Evolutionary conservation across 768 basidiomycete species (phyloP).

Genomic region (Trametes gibbosa): DNA sequence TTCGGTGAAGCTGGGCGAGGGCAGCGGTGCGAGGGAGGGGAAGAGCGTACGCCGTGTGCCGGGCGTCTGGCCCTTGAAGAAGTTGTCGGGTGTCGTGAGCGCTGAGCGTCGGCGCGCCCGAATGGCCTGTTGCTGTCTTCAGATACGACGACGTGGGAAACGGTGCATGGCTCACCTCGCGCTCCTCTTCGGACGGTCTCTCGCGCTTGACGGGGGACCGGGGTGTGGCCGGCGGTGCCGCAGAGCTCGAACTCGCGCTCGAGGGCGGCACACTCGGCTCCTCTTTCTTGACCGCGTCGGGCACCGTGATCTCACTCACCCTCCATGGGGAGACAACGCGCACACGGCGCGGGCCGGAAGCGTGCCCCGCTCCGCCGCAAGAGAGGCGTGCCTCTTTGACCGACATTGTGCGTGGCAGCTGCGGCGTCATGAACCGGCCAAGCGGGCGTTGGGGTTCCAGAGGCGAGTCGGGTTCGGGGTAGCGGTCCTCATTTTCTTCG

Average conservation of each 20-base stretch:
- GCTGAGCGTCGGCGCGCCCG: conserved; percentile 62
- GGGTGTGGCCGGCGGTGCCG: conserved; percentile 6
- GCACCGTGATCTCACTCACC: conserved; percentile 53
- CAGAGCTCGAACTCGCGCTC: neutral
- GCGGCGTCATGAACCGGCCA: conserved; percentile 59
- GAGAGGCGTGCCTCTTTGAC: conserved; percentile 33
- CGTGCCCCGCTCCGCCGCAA: conserved; percentile 35
- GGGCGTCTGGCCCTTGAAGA: conserved; percentile 53
- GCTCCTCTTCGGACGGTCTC: conserved; percentile 44
- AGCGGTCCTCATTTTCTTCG: conserved; percentile 8
- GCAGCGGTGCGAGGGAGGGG: conserved; percentile 22
- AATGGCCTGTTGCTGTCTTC: conserved; percentile 42
- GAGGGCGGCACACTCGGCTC: neutral
- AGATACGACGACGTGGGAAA: neutral
- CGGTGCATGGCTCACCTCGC: conserved; percentile 34
- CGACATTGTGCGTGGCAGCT: conserved; percentile 22
- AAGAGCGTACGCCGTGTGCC: conserved; percentile 40
- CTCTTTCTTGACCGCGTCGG: conserved; percentile 25
- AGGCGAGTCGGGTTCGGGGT: conserved; percentile 2
- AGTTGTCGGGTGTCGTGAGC: conserved; percentile 42
- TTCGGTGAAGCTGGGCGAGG: conserved; percentile 12
- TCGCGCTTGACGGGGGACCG: conserved; percentile 19
- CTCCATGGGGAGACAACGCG: conserved; percentile 52
- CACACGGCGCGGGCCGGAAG: conserved; percentile 45
- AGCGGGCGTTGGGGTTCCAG: conserved; percentile 20